These are phyloP conservation scores for Ganoderma leucocontextum DNA, from an alignment of 1,284 basidiomycete genomes.

Conservation along the genomic window DNA sequence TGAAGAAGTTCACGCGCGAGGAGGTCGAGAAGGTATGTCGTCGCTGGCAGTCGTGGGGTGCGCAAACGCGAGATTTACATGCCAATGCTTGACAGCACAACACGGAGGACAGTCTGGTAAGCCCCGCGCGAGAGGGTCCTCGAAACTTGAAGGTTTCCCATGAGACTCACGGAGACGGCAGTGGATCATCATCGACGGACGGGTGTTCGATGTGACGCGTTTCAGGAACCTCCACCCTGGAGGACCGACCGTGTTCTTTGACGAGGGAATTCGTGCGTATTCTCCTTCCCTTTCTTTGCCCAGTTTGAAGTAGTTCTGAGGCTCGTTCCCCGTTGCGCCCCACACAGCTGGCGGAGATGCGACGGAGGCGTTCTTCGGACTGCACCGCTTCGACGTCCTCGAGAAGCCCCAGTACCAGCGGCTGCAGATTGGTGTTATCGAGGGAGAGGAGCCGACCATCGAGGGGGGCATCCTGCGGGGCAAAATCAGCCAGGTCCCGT, in stretches of 20 bases:
- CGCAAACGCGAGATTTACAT: neutral
- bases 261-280: slow-evolving; percentile 74
- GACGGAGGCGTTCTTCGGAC: slow-evolving; percentile 85
- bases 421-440: slow-evolving; percentile 74
- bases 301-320: neutral
- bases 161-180: slow-evolving; percentile 36
- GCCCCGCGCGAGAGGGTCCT: slow-evolving; percentile 30
- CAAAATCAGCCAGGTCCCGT: slow-evolving; percentile 76
- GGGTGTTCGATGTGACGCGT: slow-evolving; percentile 83
- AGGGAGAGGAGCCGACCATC: slow-evolving; percentile 70
- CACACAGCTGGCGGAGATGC: slow-evolving; percentile 79
- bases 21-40: slow-evolving; percentile 61
- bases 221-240: slow-evolving; percentile 88
- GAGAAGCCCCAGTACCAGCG: slow-evolving; percentile 77
- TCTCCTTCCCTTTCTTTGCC: neutral
- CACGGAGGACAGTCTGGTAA: slow-evolving; percentile 64
- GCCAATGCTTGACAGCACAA: slow-evolving; percentile 59
- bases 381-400: slow-evolving; percentile 85
- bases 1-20: slow-evolving; percentile 57
- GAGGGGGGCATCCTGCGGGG: slow-evolving; percentile 58
- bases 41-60: neutral
- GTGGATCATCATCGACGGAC: slow-evolving; percentile 88
- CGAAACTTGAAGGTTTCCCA: neutral
- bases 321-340: neutral
- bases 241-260: slow-evolving; percentile 77